Conservation (phyloP, 805 yeast genomes). For the Saturnispora quitensis region DNA sequence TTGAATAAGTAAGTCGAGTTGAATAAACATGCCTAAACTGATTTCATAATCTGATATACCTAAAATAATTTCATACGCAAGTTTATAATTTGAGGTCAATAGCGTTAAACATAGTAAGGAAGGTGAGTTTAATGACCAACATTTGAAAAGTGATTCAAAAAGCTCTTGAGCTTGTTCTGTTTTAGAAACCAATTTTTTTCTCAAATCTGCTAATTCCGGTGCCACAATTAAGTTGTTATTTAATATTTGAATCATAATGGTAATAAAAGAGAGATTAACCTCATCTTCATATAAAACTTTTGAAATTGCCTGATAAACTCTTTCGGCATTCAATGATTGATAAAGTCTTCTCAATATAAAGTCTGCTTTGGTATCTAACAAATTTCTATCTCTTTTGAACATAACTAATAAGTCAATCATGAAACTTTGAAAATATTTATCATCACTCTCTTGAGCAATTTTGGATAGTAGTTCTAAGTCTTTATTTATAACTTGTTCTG, state of each 20-base stretch:
- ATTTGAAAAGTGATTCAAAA: constrained; percentile 68
- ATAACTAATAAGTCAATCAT: constrained; percentile 60
- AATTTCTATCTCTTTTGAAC: constrained; percentile 59
- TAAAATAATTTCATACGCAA: constrained; percentile 75
- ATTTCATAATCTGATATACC: constrained; percentile 77
- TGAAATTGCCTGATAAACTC: constrained; percentile 74
- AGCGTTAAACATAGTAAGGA: constrained; percentile 81
- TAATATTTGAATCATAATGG: constrained; percentile 76
- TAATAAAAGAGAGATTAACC: constrained; percentile 58
- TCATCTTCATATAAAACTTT: constrained; percentile 53
- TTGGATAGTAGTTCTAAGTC: constrained; percentile 66
- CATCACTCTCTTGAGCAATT: constrained; percentile 62
- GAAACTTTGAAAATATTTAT: constrained; percentile 66
- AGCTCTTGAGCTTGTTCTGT: constrained; percentile 28
- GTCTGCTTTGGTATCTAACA: constrained; percentile 67
- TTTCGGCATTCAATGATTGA: constrained; percentile 68
- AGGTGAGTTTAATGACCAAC: constrained; percentile 90
- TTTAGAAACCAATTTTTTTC: constrained; percentile 52
- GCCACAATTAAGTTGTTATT: constrained; percentile 81
- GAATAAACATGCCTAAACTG: constrained; percentile 69
- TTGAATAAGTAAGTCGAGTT: constrained; percentile 83
- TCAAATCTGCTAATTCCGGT: constrained; percentile 62
- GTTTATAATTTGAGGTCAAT: constrained; percentile 78
- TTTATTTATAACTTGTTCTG: constrained; percentile 68
- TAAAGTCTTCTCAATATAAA: constrained; percentile 80